These are phyloP conservation scores for Solanum boliviense DNA, from an alignment of 257 asterid species.

Conservation along the genomic window DNA sequence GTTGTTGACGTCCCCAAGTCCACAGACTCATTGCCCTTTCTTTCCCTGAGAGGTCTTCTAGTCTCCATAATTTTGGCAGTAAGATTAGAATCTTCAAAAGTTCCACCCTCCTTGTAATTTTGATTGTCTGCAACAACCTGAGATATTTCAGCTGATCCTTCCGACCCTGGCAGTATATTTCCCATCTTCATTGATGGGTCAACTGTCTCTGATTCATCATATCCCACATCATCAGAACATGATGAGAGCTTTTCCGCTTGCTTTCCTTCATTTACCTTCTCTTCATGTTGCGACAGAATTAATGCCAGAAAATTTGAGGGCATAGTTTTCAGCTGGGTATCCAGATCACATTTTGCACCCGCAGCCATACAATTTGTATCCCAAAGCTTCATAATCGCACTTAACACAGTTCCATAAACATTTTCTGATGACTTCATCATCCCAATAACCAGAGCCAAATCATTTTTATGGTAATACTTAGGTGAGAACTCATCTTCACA, in stretches of 20 bases:
- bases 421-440: constrained; percentile 43
- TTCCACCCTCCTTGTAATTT: constrained; percentile 18
- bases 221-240: constrained; percentile 24
- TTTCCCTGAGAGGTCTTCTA: constrained; percentile 17
- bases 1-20: constrained; percentile 6
- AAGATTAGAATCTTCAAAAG: constrained; percentile 22
- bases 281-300: constrained; percentile 1
- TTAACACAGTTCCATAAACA: constrained; percentile 31
- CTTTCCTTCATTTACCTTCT: constrained; percentile 22
- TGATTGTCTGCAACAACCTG: constrained; percentile 33
- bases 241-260: constrained; percentile 18
- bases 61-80: constrained; percentile 16
- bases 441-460: constrained; percentile 48
- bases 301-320: neutral
- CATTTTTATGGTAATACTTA: constrained; percentile 53
- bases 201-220: constrained; percentile 32
- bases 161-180: constrained; percentile 46
- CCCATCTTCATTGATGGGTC: constrained; percentile 29
- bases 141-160: constrained; percentile 68
- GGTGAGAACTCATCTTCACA: constrained; percentile 31
- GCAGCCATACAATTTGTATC: constrained; percentile 33
- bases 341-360: constrained; percentile 32
- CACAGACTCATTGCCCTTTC: constrained; percentile 16
- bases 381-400: constrained; percentile 45
- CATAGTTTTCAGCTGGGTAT: constrained; percentile 9